Base-by-base conservation (phyloP, 805 yeast species). In the Lipomyces lipofer region DNA sequence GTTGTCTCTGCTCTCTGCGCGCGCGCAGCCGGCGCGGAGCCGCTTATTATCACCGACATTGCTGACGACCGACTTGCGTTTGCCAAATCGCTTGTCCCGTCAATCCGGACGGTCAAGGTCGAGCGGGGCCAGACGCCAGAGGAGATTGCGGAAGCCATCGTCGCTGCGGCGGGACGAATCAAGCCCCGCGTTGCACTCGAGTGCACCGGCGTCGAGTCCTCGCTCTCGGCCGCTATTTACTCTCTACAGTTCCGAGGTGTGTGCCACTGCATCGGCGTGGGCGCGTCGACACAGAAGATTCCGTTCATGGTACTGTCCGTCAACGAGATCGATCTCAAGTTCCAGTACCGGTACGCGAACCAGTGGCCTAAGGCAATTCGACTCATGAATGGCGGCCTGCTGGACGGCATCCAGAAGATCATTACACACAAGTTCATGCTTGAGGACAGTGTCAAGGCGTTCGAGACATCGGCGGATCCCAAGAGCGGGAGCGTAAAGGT, bases 351-450 rank as follows among this genome's bases (percentile, higher is more conserved):
- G 60, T 80, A 80, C 67, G 75, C 77, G 53, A 79, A 77, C 62
- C 74, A 82, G 19, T 80, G 83, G 82, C 83, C 83, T 17, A 72
- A 79, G n/a, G 79, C 75, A 10, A 79, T 80, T 58, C 73, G 77
- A 28, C 67, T 80, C 56, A 70, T 80, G 54, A 67, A 73, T 45
- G 75, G 73, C 48, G 76, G 76, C 17, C 70, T 74, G 15, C 66
- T 78, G 47, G 36, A 29, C 15, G 70, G 77, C 47, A 78, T 77
- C 28, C 74, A 74, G 62, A 60, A 67, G n/a, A 68, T 80, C 46
- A 78, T 80, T 39, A 78, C 83, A 1, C 82, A 79, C 67, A 69
- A 71, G 50, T 78, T 76, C 70, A 64, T 67, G 24, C 67, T 80
- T 36, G 79, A 77, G 58, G 71, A 78, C 10, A 79, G 81, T 7